phyloP scores from a whole-genome alignment of 108 stramenopile genomes.

The Fragilaria crotonensis region DNA sequence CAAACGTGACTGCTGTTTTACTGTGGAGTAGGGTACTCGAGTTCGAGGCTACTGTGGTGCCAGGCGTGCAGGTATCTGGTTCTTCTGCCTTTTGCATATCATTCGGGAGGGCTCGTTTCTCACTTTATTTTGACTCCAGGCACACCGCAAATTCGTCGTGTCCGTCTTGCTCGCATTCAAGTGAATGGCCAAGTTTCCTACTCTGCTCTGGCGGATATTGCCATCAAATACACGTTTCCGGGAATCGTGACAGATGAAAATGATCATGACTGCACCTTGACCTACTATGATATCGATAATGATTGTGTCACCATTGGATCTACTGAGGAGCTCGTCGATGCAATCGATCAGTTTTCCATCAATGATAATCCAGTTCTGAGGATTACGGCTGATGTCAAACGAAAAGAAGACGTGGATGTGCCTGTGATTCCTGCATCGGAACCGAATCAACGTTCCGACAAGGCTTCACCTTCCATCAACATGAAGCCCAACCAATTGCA shows the following conservation, averaged over 20 bases:
- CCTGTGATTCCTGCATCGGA: background rate
- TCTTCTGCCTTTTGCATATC: background rate
- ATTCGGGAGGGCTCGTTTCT: background rate
- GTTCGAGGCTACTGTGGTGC: background rate
- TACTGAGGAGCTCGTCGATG: conserved; percentile 57
- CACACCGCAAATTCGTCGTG: conserved; percentile 45
- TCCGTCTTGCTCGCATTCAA: conserved; percentile 44
- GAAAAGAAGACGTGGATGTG: conserved; percentile 2
- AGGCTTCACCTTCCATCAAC: background rate
- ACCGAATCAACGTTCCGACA: background rate
- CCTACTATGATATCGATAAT: conserved; percentile 69
- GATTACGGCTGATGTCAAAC: conserved; percentile 43
- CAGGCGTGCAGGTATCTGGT: background rate
- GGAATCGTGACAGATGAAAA: conserved; percentile 1
- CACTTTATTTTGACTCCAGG: conserved; percentile 10
- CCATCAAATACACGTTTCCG: conserved; percentile 29
- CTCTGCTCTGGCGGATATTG: conserved; percentile 33
- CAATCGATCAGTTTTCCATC: conserved; percentile 42
- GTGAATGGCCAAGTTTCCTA: conserved; percentile 35
- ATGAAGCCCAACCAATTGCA: conserved; percentile 3
- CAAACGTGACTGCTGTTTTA: background rate
- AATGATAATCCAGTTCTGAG: conserved; percentile 28
- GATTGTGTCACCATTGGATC: conserved; percentile 63
- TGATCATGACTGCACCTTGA: conserved; percentile 22
- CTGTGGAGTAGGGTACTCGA: too few relatives aligned